These are phyloP conservation scores for Chaetomiaceae sp. DNA, from an alignment of 2,329 filamentous ascomycete genomes.

Conservation along the genomic window DNA sequence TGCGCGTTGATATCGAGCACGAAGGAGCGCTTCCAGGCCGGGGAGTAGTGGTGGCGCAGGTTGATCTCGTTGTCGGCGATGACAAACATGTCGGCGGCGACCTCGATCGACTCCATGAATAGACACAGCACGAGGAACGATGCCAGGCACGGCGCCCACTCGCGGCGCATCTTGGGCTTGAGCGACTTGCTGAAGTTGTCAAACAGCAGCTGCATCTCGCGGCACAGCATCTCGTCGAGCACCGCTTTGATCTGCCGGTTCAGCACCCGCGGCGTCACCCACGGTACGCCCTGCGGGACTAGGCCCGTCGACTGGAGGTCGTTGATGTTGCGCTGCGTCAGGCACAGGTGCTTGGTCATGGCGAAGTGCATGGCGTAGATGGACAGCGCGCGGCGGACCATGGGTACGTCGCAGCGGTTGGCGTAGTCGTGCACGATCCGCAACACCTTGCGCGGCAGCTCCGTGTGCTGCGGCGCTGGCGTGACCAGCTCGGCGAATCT, in stretches of 20 bases:
- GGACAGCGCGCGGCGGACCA: conserved; percentile 49
- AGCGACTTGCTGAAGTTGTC: conserved; percentile 49
- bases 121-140: conserved; percentile 53
- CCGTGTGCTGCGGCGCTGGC: conserved; percentile 40
- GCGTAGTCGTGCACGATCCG: conserved; percentile 45
- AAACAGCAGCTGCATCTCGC: conserved; percentile 49
- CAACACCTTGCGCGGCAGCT: conserved; percentile 44
- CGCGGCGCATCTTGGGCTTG: conserved; percentile 48
- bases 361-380: conserved; percentile 56
- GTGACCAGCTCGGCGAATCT: conserved; percentile 48
- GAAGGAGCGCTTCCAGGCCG: conserved; percentile 37
- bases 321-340: conserved; percentile 42
- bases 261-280: conserved; percentile 49
- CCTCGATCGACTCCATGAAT: conserved; percentile 55
- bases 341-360: conserved; percentile 50
- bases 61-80: conserved; percentile 47
- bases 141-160: conserved; percentile 54
- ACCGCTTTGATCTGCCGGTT: conserved; percentile 53
- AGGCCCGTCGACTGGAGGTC: conserved; percentile 39
- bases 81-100: conserved; percentile 48
- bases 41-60: conserved; percentile 34
- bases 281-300: conserved; percentile 40
- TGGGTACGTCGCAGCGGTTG: conserved; percentile 38
- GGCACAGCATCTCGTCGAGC: conserved; percentile 50
- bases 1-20: conserved; percentile 45